Conservation (phyloP, 2,329 filamentous ascomycete genomes). For the Penicillium sp. region DNA sequence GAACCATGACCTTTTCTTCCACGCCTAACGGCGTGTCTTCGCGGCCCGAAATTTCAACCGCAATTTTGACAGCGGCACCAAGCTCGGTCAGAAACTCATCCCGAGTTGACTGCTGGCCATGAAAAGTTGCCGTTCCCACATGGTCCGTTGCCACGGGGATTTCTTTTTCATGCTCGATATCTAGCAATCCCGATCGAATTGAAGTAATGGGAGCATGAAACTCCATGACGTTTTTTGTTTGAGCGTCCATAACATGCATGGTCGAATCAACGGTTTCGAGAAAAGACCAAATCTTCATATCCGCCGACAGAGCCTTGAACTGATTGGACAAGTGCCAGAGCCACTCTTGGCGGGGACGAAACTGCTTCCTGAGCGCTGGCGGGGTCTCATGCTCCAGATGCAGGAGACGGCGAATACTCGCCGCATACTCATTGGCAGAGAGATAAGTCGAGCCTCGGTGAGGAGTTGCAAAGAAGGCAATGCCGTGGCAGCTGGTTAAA, state of each 20-base stretch:
- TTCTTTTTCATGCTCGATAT: conserved; percentile 36
- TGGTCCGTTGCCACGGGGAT: conserved; percentile 34
- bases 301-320: conserved; percentile 58
- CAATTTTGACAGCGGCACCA: conserved; percentile 17
- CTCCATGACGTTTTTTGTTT: conserved; percentile 48
- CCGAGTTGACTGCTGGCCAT: conserved; percentile 30
- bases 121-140: conserved; percentile 32
- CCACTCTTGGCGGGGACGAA: conserved; percentile 52
- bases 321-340: conserved; percentile 53
- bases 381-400: conserved; percentile 55
- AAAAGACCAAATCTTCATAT: conserved; percentile 62
- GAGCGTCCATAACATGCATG: conserved; percentile 45
- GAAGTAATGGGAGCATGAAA: conserved; percentile 62
- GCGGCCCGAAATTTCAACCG: conserved; percentile 27
- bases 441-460: conserved; percentile 64
- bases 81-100: conserved; percentile 29
- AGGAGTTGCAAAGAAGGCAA: conserved; percentile 62
- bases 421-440: conserved; percentile 56
- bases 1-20: conserved; percentile 56
- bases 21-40: conserved; percentile 51
- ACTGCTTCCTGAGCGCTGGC: conserved; percentile 49
- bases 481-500: conserved; percentile 58
- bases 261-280: conserved; percentile 63
- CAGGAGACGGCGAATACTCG: conserved; percentile 55
- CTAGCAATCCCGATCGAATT: conserved; percentile 36